These are phyloP conservation scores for Vachellia pachyceras DNA, from an alignment of 306 rosid genomes.

Conservation along the genomic window DNA sequence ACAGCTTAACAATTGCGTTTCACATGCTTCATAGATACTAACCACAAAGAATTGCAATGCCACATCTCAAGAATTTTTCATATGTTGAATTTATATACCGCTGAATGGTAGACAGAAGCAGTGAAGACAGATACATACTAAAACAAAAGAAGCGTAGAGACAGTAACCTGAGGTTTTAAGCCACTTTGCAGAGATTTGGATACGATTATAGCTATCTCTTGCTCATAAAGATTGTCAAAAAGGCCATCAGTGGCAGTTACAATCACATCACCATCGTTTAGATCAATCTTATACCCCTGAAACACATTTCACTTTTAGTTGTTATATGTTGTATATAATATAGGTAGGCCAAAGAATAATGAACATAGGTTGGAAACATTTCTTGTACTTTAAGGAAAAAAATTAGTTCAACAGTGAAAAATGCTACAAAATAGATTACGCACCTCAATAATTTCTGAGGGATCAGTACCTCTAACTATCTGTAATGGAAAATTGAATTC, in stretches of 20 bases:
- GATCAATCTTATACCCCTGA: constrained; percentile 54
- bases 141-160: constrained; percentile 25
- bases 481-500: constrained; percentile 69
- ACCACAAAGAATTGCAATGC: background rate
- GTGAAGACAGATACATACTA: background rate
- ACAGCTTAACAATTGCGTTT: background rate
- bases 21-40: background rate
- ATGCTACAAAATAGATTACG: constrained; percentile 9
- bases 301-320: too few species aligned
- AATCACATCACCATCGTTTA: constrained; percentile 73
- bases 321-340: background rate
- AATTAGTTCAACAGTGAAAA: constrained; percentile 15
- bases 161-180: constrained; percentile 64
- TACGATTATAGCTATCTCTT: constrained; percentile 65
- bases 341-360: constrained; percentile 4
- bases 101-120: background rate
- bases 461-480: constrained; percentile 57
- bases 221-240: constrained; percentile 79
- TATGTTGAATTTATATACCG: background rate
- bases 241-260: constrained; percentile 79
- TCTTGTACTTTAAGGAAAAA: background rate
- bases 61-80: background rate
- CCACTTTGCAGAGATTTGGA: constrained; percentile 52
- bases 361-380: constrained; percentile 2
- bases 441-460: constrained; percentile 66